Conservation (phyloP, 768 basidiomycete species). For the Porphyrellus cyaneotinctus region DNA sequence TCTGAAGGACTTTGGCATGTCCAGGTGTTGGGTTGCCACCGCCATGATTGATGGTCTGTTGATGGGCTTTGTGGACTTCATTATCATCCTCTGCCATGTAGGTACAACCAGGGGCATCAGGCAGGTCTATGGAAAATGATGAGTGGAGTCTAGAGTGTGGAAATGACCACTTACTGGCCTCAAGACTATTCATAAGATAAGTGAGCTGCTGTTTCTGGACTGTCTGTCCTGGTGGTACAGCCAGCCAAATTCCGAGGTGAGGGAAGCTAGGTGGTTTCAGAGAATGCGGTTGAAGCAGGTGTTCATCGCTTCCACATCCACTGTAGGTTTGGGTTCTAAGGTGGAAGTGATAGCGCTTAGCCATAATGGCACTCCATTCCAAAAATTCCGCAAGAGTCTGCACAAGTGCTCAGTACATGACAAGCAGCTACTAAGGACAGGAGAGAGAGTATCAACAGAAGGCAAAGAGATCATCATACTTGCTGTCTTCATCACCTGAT, state of each 20-base stretch:
- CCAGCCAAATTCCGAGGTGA: constrained; percentile 89
- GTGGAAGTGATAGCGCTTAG: too few relatives aligned
- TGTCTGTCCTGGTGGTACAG: constrained; percentile 99
- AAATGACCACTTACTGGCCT: constrained; percentile 69
- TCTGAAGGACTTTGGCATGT: constrained; percentile 95
- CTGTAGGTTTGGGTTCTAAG: too few relatives aligned
- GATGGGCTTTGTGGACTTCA: constrained; percentile 98
- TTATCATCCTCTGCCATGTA: constrained; percentile 99
- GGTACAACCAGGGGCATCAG: constrained; percentile 93
- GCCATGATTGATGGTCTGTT: constrained; percentile 74
- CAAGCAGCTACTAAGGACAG: too few relatives aligned
- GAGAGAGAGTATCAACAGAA: not conserved
- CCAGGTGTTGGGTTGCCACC: constrained; percentile 88
- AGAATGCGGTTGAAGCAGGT: constrained; percentile 96
- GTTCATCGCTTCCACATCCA: too few relatives aligned
- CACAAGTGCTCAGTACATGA: too few relatives aligned
- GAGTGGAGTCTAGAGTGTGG: constrained; percentile 11
- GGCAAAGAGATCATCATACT: not conserved
- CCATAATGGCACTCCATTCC: too few relatives aligned
- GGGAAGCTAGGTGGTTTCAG: constrained; percentile 89
- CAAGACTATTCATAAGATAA: too few relatives aligned
- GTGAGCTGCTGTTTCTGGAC: constrained; percentile 97
- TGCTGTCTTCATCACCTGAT: not conserved
- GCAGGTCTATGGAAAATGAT: constrained; percentile 55
- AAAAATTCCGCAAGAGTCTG: too few relatives aligned